Conservation (phyloP, 2,329 filamentous ascomycete species). For the Ceratocystis papillata region DNA sequence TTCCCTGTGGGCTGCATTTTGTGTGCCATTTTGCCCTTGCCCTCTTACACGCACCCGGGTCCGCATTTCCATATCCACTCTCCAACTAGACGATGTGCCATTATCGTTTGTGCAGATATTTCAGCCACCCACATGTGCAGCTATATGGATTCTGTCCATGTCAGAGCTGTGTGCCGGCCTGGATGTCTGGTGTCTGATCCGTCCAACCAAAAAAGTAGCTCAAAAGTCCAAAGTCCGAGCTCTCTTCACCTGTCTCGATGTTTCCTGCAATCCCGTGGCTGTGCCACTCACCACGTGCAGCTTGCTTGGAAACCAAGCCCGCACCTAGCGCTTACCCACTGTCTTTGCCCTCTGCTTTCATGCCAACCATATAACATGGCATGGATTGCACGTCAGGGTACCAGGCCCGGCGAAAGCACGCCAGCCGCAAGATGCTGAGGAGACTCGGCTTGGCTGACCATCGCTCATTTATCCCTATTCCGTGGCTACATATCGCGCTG, state of each 20-base stretch:
- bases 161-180: neutral
- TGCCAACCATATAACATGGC: neutral
- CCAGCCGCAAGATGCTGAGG: too few relatives aligned
- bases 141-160: too few relatives aligned
- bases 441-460: too few relatives aligned
- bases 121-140: too few relatives aligned
- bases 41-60: slow-evolving; percentile 19
- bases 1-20: slow-evolving; percentile 19
- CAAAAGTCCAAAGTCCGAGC: slow-evolving; percentile 1
- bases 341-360: neutral
- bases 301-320: neutral
- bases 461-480: too few relatives aligned
- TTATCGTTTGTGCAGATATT: too few relatives aligned
- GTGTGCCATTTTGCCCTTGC: slow-evolving; percentile 19
- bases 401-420: too few relatives aligned
- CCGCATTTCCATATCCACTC: neutral
- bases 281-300: slow-evolving; percentile 3
- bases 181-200: neutral
- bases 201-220: neutral
- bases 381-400: too few relatives aligned
- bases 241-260: neutral
- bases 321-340: neutral
- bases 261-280: neutral
- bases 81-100: neutral
- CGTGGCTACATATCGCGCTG: too few relatives aligned